Evolutionary conservation across 2,329 filamentous ascomycete species (phyloP), one percentile per base, ranked within the genome.

Genomic region (Pleurostoma richardsiae): DNA sequence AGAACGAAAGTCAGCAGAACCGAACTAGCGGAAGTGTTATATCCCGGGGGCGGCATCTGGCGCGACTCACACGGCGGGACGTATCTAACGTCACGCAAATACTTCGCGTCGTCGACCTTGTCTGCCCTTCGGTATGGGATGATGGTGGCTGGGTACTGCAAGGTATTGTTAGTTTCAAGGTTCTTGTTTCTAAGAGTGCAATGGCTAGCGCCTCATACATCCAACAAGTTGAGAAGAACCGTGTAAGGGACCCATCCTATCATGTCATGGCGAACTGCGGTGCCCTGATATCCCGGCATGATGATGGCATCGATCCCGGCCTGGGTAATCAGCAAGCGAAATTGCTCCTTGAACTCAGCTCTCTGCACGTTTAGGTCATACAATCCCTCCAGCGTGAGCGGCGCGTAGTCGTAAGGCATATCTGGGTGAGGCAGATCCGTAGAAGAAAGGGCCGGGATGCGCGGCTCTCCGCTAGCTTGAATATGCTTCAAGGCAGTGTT

Each of bases 251-350:
- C 11, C 10, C 29, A 26, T 6, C 40, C 40, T 6, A 41, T 26
- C 19, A 28, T 41, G 26, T 41, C 40, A 29, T 41, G 40, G 29
- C n/a, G 40, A n/a, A 41, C 11, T 5, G 40, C 40, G 29, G 40
- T 41, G n/a, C n/a, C 29, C 29, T 41, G n/a, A 11, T n/a, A 19
- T 4, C 6, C 40, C 29, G 19, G 40, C 10, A n/a, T 28, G 11
- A 41, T 29, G 26, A 41, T 41, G 6, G 29, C 40, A 28, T 41
- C 40, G 19, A 41, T 27, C 7, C 29, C 5, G 0, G 68, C 67
- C 41, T 57, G 59, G 31, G 66, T 66, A 73, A 73, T 76, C 3
- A 69, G 63, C 39, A 74, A 69, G 0, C 75, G 59, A 43, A 75
- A 73, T 7, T 41, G n/a, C 29, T 30, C 29, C 10, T 26, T n/a